Percentiles rank a stretch among this genome's conserved stretches.
These are phyloP conservation scores for Daedalea quercina DNA, from an alignment of 768 basidiomycete genomes.

Conservation along the genomic window DNA sequence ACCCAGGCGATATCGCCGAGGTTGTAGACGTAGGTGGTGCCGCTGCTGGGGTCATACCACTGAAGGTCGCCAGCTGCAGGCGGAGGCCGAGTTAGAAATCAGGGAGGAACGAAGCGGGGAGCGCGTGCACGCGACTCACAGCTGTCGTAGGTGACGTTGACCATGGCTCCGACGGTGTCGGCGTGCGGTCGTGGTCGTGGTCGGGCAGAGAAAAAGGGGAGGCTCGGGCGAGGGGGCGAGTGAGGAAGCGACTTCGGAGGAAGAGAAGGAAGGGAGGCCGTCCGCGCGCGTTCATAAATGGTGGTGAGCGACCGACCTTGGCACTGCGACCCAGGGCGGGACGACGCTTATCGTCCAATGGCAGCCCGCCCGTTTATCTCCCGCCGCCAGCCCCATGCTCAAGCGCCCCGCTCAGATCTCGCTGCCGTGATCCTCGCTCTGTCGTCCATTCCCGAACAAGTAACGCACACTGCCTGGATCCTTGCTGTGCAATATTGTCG, in stretches of 20 bases:
- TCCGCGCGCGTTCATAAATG: background rate
- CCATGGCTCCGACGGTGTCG: conserved; percentile 22
- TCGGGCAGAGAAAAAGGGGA: conserved; percentile 2
- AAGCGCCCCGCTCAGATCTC: too few species aligned
- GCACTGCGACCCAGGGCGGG: background rate
- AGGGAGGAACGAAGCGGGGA: background rate
- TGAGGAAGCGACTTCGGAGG: conserved; percentile 1
- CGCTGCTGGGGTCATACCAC: conserved; percentile 20
- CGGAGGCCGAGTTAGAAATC: background rate
- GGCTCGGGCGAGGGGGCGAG: background rate
- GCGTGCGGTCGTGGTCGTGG: background rate
- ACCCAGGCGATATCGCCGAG: conserved; percentile 68
- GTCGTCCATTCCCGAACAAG: too few species aligned
- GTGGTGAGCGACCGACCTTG: background rate
- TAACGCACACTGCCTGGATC: too few species aligned
- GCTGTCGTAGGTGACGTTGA: conserved; percentile 37
- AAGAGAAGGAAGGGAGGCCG: conserved; percentile 3
- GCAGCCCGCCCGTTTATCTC: conserved; percentile 7
- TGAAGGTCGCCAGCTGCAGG: conserved; percentile 11
- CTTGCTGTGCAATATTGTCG: too few species aligned
- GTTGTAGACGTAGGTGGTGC: conserved; percentile 35
- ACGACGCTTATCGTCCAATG: conserved; percentile 11
- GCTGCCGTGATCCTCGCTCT: too few species aligned
- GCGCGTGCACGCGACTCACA: conserved; percentile 22
- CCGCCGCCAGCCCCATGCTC: background rate